A percentile compares a stretch with the other conserved stretches of the same genome.
Evolutionary conservation across 2,329 filamentous ascomycete genomes (phyloP).

Genomic region (Tothia fuscella): DNA sequence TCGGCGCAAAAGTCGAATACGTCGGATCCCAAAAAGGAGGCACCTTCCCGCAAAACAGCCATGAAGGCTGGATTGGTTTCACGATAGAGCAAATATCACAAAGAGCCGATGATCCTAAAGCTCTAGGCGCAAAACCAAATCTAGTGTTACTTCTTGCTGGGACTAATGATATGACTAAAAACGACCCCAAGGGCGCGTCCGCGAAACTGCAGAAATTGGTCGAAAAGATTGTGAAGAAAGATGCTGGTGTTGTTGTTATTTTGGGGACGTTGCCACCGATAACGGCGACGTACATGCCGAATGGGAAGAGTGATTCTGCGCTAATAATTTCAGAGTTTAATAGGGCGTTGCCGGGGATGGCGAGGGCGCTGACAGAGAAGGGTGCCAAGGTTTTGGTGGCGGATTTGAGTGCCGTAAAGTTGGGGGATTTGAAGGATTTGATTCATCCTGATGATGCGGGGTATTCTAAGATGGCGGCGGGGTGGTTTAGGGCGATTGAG

Average conservation of each 20-base stretch:
- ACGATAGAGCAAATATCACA: conserved; percentile 29
- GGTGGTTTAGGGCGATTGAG: no score
- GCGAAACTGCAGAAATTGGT: not conserved
- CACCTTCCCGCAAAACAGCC: conserved; percentile 30
- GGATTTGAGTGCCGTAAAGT: not conserved
- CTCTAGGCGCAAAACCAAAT: conserved; percentile 23
- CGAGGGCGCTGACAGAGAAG: not conserved
- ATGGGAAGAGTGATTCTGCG: not conserved
- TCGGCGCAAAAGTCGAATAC: conserved; percentile 19
- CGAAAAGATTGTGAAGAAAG: no score
- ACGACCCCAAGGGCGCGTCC: not conserved
- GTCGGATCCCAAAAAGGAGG: conserved; percentile 29
- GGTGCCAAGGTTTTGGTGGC: not conserved
- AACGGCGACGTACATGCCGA: not conserved
- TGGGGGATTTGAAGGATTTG: conserved; percentile 16
- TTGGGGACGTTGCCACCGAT: no score
- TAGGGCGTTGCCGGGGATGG: not conserved
- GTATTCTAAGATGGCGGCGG: conserved; percentile 5
- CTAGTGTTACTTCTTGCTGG: conserved; percentile 32
- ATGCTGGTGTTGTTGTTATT: no score
- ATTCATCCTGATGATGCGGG: conserved; percentile 18
- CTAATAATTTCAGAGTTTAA: not conserved
- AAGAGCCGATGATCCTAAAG: conserved; percentile 22
- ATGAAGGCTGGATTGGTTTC: conserved; percentile 34
- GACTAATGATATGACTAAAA: conserved; percentile 27